phyloP scores from a whole-genome alignment of 805 yeast species.

The Kuraishia piskuri region DNA sequence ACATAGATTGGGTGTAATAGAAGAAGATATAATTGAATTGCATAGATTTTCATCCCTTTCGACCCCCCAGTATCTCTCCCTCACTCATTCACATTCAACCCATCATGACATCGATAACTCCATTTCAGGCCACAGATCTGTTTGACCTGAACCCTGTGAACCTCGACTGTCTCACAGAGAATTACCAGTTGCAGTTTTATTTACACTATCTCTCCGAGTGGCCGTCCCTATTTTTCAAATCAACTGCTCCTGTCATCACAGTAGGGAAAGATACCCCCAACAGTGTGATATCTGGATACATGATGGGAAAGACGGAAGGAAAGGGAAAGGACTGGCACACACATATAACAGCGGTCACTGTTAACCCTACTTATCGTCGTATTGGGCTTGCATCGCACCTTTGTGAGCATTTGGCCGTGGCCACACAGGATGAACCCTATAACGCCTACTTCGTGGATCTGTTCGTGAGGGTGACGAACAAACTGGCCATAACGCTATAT shows the following conservation, averaged over 20 bases:
- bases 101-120: conserved; percentile 77
- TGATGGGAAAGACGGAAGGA: conserved; percentile 98
- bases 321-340: conserved; percentile 83
- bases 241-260: conserved; percentile 19
- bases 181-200: conserved; percentile 78
- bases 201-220: conserved; percentile 74
- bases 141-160: conserved; percentile 68
- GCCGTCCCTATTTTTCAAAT: conserved; percentile 86
- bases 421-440: conserved; percentile 70
- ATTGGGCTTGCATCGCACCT: conserved; percentile 78
- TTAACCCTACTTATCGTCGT: conserved; percentile 73
- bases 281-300: conserved; percentile 49
- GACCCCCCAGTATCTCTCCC: no score
- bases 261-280: conserved; percentile 6
- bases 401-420: conserved; percentile 63
- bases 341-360: conserved; percentile 93
- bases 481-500: conserved; percentile 71
- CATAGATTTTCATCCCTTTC: no score
- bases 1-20: no score
- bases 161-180: conserved; percentile 85
- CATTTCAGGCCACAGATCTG: conserved; percentile 82
- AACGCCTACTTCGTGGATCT: conserved; percentile 81
- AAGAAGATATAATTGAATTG: no score
- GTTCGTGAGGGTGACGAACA: conserved; percentile 83
- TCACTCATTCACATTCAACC: background rate